Percentiles rank a stretch among this genome's conserved stretches.
phyloP scores from a whole-genome alignment of 23 red algal genomes.

The Gracilariopsis chorda region DNA sequence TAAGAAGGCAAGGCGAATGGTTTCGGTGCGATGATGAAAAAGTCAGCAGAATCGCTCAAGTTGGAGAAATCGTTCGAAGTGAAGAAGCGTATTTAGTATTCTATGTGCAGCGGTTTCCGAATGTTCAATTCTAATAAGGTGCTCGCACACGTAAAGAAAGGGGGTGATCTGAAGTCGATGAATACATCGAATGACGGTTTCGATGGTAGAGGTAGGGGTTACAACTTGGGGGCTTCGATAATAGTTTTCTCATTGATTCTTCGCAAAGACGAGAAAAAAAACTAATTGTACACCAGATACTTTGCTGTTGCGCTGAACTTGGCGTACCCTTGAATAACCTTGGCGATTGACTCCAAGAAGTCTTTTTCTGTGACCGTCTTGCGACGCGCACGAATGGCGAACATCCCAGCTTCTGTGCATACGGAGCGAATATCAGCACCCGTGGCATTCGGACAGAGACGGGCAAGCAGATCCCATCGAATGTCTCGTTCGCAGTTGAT shows the following conservation, averaged over 20 bases:
- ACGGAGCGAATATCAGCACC: slow-evolving; percentile 95
- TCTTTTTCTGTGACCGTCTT: slow-evolving; percentile 99
- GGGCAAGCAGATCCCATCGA: slow-evolving; percentile 96
- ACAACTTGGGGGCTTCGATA: not conserved
- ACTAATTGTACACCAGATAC: slow-evolving; percentile 98
- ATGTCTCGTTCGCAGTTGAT: slow-evolving; percentile 99
- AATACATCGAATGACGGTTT: not conserved
- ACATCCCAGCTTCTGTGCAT: slow-evolving; percentile 99
- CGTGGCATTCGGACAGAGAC: slow-evolving; percentile 98
- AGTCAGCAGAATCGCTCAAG: slow-evolving; percentile 38
- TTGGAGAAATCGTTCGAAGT: slow-evolving; percentile 42
- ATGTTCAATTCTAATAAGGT: slow-evolving; percentile 39
- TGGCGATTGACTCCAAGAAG: slow-evolving; percentile 96
- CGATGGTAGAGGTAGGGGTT: not conserved
- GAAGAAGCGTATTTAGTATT: slow-evolving; percentile 77
- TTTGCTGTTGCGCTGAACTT: slow-evolving; percentile 92
- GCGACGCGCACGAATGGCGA: slow-evolving; percentile 91
- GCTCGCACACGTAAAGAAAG: not conserved
- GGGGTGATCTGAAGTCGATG: not conserved
- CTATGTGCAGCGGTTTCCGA: slow-evolving; percentile 65
- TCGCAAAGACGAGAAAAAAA: slow-evolving; percentile 19
- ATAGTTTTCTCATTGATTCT: slow-evolving; percentile 6
- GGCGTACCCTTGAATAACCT: slow-evolving; percentile 96
- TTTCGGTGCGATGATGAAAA: slow-evolving; percentile 90
- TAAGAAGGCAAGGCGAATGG: slow-evolving; percentile 73